Percentiles rank a stretch among this genome's conserved stretches.
phyloP scores from a whole-genome alignment of 2,329 filamentous ascomycete genomes.

The Fusarium chlamydosporum region DNA sequence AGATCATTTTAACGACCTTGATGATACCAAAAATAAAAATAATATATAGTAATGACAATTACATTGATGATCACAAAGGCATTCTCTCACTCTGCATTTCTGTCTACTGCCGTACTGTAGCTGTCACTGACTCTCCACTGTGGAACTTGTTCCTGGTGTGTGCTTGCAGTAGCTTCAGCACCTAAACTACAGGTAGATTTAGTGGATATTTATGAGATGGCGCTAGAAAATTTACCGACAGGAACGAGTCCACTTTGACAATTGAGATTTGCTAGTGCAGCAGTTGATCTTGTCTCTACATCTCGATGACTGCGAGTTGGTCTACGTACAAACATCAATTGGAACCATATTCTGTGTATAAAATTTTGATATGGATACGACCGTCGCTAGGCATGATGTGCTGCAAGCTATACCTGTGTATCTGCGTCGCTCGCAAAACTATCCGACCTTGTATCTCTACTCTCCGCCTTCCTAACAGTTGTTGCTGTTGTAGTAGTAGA shows the following conservation, averaged over 20 bases:
- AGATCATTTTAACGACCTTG: slow-evolving; percentile 24
- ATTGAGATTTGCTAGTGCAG: slow-evolving; percentile 23
- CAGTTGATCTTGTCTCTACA: slow-evolving; percentile 7
- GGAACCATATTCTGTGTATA: neutral
- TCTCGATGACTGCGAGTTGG: neutral
- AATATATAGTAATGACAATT: slow-evolving; percentile 34
- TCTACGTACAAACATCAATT: neutral
- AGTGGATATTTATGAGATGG: slow-evolving; percentile 27
- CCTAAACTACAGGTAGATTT: neutral
- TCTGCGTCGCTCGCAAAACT: slow-evolving; percentile 27
- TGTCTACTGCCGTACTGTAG: neutral
- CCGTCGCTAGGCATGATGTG: neutral
- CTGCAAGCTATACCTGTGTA: slow-evolving; percentile 16
- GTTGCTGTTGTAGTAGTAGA: neutral
- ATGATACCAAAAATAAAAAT: slow-evolving; percentile 33
- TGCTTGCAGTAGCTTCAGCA: slow-evolving; percentile 18
- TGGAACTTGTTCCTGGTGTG: slow-evolving; percentile 28
- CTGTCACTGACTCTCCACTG: slow-evolving; percentile 10
- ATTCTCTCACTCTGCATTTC: neutral
- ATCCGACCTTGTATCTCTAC: neutral
- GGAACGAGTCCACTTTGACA: slow-evolving; percentile 4
- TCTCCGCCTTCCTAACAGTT: neutral
- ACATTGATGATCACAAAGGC: slow-evolving; percentile 16
- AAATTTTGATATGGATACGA: neutral
- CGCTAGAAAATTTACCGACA: slow-evolving; percentile 20